A percentile compares a stretch with the other conserved stretches of the same genome.
Conservation (phyloP, 1,284 basidiomycete genomes). For the Ustilago trichophora region DNA sequence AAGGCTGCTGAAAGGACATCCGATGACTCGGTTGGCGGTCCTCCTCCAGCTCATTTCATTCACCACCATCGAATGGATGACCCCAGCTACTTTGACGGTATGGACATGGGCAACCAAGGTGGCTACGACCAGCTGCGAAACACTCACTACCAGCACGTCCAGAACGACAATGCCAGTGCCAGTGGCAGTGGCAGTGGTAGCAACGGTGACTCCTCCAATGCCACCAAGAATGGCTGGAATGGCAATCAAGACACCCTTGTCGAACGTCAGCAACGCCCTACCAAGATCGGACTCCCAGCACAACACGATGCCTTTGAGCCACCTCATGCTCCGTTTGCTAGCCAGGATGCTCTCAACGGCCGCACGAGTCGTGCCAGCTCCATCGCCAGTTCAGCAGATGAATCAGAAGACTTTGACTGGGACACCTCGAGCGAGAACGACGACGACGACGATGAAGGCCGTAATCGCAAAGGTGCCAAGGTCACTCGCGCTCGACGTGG, state of each 20-base stretch:
- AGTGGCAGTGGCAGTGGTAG: constrained; percentile 32
- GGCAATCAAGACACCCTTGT: constrained; percentile 38
- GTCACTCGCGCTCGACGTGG: constrained; percentile 51
- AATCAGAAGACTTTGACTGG: constrained; percentile 64
- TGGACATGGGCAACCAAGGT: constrained; percentile 41
- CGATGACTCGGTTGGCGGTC: constrained; percentile 9
- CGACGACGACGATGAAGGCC: constrained; percentile 15
- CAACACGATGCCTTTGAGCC: constrained; percentile 27
- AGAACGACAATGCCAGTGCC: constrained; percentile 23
- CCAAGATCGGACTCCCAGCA: constrained; percentile 25
- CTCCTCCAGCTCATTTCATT: constrained; percentile 47
- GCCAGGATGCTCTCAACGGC: constrained; percentile 12
- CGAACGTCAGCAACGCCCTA: constrained; percentile 25
- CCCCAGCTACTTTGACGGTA: constrained; percentile 40
- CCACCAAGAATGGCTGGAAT: constrained; percentile 31
- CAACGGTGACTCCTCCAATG: constrained; percentile 23
- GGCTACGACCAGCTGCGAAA: constrained; percentile 6
- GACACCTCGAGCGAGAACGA: constrained; percentile 49
- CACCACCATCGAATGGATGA: constrained; percentile 45
- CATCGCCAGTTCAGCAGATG: constrained; percentile 51
- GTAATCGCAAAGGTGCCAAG: constrained; percentile 25
- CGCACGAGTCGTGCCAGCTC: constrained; percentile 34
- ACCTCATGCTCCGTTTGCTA: constrained; percentile 44
- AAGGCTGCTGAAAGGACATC: background rate
- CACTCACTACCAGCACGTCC: background rate